Conservation (phyloP, 2,329 filamentous ascomycete genomes). For the Pestalotiopsis sp. region DNA sequence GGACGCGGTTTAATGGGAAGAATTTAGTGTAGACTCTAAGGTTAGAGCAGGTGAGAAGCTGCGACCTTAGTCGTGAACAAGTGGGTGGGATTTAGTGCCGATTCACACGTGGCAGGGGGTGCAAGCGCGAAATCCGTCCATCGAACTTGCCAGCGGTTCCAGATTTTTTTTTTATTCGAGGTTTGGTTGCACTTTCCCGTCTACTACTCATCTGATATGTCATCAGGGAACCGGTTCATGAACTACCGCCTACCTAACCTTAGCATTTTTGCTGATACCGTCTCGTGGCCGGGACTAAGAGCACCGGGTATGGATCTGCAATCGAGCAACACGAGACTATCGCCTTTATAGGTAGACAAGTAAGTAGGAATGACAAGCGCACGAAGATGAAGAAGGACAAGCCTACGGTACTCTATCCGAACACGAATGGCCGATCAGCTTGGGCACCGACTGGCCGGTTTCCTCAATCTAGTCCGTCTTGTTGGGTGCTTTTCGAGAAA, state of each 20-base stretch:
- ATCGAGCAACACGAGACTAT: too few species aligned
- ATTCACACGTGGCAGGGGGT: neutral
- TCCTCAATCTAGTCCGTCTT: too few species aligned
- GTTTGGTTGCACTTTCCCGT: neutral
- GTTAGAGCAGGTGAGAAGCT: neutral
- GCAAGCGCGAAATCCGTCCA: neutral
- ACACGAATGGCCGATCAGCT: too few species aligned
- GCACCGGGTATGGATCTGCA: too few species aligned
- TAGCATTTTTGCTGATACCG: neutral
- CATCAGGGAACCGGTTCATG: neutral
- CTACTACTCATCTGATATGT: neutral
- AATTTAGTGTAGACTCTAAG: neutral
- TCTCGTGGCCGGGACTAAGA: neutral
- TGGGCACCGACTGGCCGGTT: too few species aligned
- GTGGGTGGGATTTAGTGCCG: neutral
- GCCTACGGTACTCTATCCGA: too few species aligned
- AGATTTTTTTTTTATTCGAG: neutral
- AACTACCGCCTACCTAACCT: neutral
- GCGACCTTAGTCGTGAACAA: too few species aligned
- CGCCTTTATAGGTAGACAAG: too few species aligned
- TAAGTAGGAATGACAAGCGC: too few species aligned
- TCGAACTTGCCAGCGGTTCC: neutral
- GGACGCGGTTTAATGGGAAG: neutral
- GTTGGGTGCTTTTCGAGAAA: neutral
- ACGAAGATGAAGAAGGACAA: too few species aligned